Base-by-base conservation (phyloP, 257 asterid species). In the Pogostemon cablin region DNA sequence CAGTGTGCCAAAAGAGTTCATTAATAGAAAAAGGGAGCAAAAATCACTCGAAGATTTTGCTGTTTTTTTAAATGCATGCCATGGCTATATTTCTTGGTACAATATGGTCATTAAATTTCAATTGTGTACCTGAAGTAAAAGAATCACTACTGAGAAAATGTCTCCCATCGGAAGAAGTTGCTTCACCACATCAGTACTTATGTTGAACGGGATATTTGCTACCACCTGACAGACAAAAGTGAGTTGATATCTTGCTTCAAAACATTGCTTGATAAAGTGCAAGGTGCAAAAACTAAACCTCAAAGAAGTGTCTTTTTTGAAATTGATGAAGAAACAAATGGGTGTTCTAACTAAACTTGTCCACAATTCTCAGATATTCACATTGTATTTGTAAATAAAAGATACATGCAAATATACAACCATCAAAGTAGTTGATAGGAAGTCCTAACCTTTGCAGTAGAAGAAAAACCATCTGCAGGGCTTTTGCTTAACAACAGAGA, bases 121-220 rank as follows among this genome's bases (percentile, higher is more conserved):
- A 72, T 5, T 37, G 67, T 77, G 55, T 43, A 91, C 98, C 96
- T 95, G 98, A 68, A 95, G 95, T 72, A 95, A 79, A 60, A 95
- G 96, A 79, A 90, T 83, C 68, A 88, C 86, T 80, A 85, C 93
- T 2, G 98, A 85, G 88, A 95, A 89, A 63, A 91, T 79, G 80
- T 95, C 99, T 59, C 98, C 99, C 99, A 95, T 91, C 37, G 99
- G 99, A 84, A 95, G 98, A 65, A 91, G 98, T 72, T 81, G 95
- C 75, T 89, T 93, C 64, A 93, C 88, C 68, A 91, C 93, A 65
- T 88, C 95, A 4, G 96, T 89, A 67, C 93, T 91, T 78, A 91
- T 93, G 87, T 93, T 93, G 84, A 93, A 93, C 46, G 99, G 99
- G 76, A 93, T 81, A 71, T 93, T 93, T 3, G 99, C 89, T 6